These are phyloP conservation scores for Wickerhamomyces tratensis DNA, from an alignment of 805 yeast genomes.

Conservation along the genomic window DNA sequence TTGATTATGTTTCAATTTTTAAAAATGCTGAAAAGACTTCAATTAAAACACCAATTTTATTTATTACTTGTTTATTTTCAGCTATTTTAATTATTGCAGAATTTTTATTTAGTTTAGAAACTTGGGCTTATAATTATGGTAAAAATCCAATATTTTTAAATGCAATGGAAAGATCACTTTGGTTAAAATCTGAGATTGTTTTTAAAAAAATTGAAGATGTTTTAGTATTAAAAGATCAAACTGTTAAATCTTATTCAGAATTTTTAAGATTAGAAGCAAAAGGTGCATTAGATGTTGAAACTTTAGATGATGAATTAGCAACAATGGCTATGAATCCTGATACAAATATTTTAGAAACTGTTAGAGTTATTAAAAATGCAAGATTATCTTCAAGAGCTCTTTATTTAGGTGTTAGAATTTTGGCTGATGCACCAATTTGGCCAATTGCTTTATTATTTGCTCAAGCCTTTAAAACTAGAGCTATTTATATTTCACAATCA, in stretches of 20 bases:
- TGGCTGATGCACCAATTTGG: slow-evolving; percentile 85
- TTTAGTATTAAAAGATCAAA: slow-evolving; percentile 40
- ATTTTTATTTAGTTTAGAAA: slow-evolving; percentile 47
- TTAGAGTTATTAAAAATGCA: slow-evolving; percentile 36
- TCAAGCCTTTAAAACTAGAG: slow-evolving; percentile 65
- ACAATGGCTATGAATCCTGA: slow-evolving; percentile 36
- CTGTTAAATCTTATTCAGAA: slow-evolving; percentile 47
- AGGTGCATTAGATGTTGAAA: slow-evolving; percentile 46
- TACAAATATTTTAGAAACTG: slow-evolving; percentile 31
- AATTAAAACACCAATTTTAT: slow-evolving; percentile 66
- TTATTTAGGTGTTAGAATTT: slow-evolving; percentile 62
- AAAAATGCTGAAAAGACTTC: slow-evolving; percentile 60
- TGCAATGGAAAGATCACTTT: slow-evolving; percentile 46
- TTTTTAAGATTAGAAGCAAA: slow-evolving; percentile 47
- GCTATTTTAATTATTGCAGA: slow-evolving; percentile 55
- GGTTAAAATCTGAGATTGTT: slow-evolving; percentile 55
- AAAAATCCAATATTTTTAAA: slow-evolving; percentile 20
- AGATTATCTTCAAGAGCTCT: slow-evolving; percentile 47
- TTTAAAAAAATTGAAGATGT: slow-evolving; percentile 53
- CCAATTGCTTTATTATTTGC: slow-evolving; percentile 74
- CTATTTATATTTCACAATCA: slow-evolving; percentile 24
- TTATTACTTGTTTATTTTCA: slow-evolving; percentile 60
- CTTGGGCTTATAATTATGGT: slow-evolving; percentile 31
- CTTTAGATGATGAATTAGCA: slow-evolving; percentile 40
- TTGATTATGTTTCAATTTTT: slow-evolving; percentile 54